Conservation (phyloP, 352 stramenopile species). For the Pythium vanterpoolii region DNA sequence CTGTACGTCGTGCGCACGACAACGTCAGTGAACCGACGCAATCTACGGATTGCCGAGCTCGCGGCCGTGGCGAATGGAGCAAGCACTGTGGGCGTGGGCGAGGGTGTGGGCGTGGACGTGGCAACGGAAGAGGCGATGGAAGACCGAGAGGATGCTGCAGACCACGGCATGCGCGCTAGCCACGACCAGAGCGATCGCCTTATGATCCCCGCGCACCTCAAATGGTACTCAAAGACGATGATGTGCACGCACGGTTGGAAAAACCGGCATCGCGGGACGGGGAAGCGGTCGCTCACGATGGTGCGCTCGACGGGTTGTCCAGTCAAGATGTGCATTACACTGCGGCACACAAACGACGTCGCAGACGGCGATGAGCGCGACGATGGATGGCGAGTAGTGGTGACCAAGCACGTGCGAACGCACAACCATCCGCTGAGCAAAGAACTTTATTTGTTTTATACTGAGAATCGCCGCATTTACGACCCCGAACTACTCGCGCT, state of each 20-base stretch:
- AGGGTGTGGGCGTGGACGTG: background rate
- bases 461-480: conserved; percentile 75
- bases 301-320: conserved; percentile 66
- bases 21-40: conserved; percentile 67
- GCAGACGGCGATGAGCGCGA: conserved; percentile 26
- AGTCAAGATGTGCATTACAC: conserved; percentile 77
- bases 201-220: conserved; percentile 56
- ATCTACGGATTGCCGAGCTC: conserved; percentile 63
- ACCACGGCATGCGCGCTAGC: background rate
- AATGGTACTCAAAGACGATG: conserved; percentile 83
- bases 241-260: conserved; percentile 84
- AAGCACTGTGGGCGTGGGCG: conserved; percentile 9
- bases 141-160: background rate
- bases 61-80: background rate
- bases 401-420: conserved; percentile 67
- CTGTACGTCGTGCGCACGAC: conserved; percentile 78
- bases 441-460: conserved; percentile 74
- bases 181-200: background rate
- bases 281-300: conserved; percentile 58
- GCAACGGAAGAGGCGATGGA: background rate
- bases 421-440: conserved; percentile 77
- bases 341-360: conserved; percentile 36
- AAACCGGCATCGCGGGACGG: conserved; percentile 53
- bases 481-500: conserved; percentile 56
- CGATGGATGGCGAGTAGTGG: conserved; percentile 61